Percentiles rank a stretch among this genome's conserved stretches.
Conservation (phyloP, 78 protist species). For the Dictyostelium citrinum region DNA sequence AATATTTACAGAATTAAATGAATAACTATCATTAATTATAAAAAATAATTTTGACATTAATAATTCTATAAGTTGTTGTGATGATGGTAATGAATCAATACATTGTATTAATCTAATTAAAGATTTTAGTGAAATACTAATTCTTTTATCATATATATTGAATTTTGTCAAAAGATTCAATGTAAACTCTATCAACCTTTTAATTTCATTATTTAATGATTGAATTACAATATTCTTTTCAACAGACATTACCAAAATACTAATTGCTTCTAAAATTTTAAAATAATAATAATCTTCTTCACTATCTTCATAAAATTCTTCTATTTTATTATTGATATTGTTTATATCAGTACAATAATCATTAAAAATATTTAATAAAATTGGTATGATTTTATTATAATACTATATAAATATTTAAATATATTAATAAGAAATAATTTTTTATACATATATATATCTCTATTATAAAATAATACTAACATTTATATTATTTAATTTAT, state of each 20-base stretch:
- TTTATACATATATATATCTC: too few relatives aligned
- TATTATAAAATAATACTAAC: too few relatives aligned
- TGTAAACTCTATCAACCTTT: not conserved
- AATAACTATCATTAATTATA: not conserved
- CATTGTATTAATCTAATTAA: not conserved
- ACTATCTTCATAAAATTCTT: not conserved
- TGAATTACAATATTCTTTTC: not conserved
- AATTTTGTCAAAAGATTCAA: not conserved
- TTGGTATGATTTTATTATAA: not conserved
- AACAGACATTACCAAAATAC: not conserved
- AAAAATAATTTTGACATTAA: not conserved
- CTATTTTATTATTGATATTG: not conserved
- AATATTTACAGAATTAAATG: not conserved
- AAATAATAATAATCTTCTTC: not conserved
- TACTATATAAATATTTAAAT: not conserved
- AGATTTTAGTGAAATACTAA: not conserved
- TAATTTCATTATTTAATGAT: not conserved
- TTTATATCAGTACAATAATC: not conserved
- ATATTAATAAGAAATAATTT: too few relatives aligned
- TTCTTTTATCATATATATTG: not conserved
- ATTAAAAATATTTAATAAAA: not conserved
- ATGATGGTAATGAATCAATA: not conserved
- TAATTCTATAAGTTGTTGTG: not conserved
- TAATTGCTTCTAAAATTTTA: not conserved
- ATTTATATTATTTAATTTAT: not conserved